phyloP scores from a whole-genome alignment of 106 monocot species.

The Gastrodia elata region DNA sequence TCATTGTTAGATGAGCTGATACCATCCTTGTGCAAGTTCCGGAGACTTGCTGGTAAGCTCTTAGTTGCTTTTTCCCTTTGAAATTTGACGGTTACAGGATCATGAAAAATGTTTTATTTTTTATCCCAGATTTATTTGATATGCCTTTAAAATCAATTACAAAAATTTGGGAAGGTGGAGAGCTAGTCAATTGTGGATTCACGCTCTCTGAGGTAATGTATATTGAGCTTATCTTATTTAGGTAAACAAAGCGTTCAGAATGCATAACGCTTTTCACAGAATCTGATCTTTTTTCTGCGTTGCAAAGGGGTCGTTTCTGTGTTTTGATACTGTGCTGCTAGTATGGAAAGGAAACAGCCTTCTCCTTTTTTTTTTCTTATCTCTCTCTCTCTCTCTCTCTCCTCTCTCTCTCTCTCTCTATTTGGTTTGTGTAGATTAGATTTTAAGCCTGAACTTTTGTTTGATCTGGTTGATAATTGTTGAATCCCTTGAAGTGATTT shows the following conservation, averaged over 20 bases:
- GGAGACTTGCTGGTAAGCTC: slow-evolving; percentile 68
- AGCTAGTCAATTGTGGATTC: slow-evolving; percentile 57
- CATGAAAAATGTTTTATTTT: slow-evolving; percentile 10
- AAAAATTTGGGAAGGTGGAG: slow-evolving; percentile 74
- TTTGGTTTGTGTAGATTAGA: too few relatives aligned
- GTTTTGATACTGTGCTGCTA: neutral
- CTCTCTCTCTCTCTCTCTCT: neutral
- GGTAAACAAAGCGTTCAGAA: neutral
- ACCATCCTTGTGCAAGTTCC: slow-evolving; percentile 61
- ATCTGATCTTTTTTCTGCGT: neutral
- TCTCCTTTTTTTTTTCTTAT: too few relatives aligned
- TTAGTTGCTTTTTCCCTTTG: slow-evolving; percentile 10
- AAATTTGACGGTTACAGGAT: neutral
- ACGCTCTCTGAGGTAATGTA: slow-evolving; percentile 68
- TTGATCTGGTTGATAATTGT: too few relatives aligned
- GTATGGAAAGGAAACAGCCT: neutral
- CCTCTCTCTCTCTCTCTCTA: neutral
- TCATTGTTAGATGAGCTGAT: slow-evolving; percentile 35
- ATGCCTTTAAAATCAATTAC: slow-evolving; percentile 85
- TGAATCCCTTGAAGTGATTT: too few relatives aligned
- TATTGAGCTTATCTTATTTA: neutral
- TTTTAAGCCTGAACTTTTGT: too few relatives aligned
- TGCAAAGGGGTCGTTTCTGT: neutral
- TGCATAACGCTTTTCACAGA: neutral
- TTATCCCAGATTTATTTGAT: slow-evolving; percentile 66